phyloP scores from a whole-genome alignment of 1,284 basidiomycete genomes.

The Trametes polyzona region DNA sequence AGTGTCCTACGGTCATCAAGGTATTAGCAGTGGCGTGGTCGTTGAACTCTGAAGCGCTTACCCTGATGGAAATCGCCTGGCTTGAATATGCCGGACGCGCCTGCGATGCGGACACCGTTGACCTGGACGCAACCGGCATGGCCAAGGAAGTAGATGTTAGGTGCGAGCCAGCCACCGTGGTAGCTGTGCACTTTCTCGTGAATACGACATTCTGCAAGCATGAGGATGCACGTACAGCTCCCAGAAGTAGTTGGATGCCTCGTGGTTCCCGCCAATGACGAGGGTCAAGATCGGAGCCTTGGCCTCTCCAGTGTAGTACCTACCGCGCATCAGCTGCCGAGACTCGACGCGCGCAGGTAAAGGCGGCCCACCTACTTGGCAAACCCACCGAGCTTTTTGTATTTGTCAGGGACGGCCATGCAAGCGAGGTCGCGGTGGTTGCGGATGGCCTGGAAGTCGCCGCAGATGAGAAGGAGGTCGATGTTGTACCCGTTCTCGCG shows the following conservation, averaged over 20 bases:
- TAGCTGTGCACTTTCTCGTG: conserved; percentile 54
- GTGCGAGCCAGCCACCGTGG: conserved; percentile 95
- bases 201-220: neutral
- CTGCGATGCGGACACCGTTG: conserved; percentile 86
- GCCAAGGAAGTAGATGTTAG: conserved; percentile 97
- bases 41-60: conserved; percentile 31
- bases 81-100: conserved; percentile 95
- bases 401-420: conserved; percentile 92
- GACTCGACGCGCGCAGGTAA: neutral
- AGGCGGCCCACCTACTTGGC: conserved; percentile 61
- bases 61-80: conserved; percentile 77
- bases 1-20: conserved; percentile 53
- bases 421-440: conserved; percentile 87
- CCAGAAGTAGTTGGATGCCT: conserved; percentile 97
- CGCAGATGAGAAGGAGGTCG: conserved; percentile 89
- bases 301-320: conserved; percentile 87
- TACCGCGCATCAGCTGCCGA: neutral
- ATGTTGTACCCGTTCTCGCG: conserved; percentile 65
- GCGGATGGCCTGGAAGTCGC: conserved; percentile 95
- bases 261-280: conserved; percentile 98
- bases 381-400: conserved; percentile 84
- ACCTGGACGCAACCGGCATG: conserved; percentile 89
- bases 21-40: neutral
- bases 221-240: conserved; percentile 71
- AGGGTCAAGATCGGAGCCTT: conserved; percentile 88